Conservation (phyloP, 2,329 filamentous ascomycete genomes). For the Clarireedia sp. region DNA sequence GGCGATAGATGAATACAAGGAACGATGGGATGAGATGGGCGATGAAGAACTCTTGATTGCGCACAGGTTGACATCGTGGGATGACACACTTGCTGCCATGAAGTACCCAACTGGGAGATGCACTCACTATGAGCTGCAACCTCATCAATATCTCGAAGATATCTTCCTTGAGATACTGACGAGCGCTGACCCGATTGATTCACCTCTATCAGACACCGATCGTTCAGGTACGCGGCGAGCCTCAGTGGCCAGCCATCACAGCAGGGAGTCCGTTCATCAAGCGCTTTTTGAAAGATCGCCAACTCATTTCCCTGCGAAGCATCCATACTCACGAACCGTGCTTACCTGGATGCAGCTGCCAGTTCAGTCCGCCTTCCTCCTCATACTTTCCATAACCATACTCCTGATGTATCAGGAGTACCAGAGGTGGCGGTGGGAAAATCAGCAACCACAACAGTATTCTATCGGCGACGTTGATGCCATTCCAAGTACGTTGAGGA, state of each 20-base stretch:
- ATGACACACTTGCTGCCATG: conserved; percentile 1
- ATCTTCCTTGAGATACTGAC: conserved; percentile 3
- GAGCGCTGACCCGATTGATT: background rate
- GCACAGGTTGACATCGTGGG: conserved; percentile 4
- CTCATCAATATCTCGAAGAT: background rate
- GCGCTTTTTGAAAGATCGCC: too few relatives aligned
- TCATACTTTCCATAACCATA: background rate
- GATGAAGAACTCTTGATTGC: background rate
- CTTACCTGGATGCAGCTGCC: background rate
- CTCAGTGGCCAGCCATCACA: too few relatives aligned
- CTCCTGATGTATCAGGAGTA: background rate
- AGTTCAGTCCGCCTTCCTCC: background rate
- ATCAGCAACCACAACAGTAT: background rate
- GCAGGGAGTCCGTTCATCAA: background rate
- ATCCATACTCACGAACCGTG: background rate
- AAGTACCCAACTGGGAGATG: background rate
- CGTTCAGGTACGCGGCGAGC: background rate
- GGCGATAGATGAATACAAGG: conserved; percentile 1
- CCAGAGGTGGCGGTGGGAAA: background rate
- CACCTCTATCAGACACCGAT: background rate
- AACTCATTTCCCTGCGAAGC: background rate
- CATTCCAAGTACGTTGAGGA: background rate
- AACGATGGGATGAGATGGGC: conserved; percentile 6
- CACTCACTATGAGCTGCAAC: background rate
- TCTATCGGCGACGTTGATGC: background rate